Percentiles rank a stretch among this genome's conserved stretches.
These are phyloP conservation scores for Diaporthe ilicicola DNA, from an alignment of 2,329 filamentous ascomycete genomes.

Conservation along the genomic window DNA sequence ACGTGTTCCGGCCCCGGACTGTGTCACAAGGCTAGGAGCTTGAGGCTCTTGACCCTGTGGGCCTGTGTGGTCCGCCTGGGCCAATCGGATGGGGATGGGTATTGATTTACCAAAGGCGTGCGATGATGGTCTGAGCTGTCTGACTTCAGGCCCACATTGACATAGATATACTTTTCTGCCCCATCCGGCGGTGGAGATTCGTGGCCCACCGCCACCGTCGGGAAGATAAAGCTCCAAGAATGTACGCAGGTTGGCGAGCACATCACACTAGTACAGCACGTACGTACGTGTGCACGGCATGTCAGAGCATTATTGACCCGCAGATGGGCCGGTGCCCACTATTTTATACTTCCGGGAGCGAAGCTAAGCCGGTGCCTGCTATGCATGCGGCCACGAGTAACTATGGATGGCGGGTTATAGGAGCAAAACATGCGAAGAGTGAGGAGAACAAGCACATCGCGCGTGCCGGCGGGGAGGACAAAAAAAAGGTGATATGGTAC, in stretches of 20 bases:
- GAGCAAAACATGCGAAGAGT: not conserved
- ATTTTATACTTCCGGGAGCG: slow-evolving; percentile 12
- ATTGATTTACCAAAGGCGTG: not conserved
- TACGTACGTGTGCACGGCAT: not conserved
- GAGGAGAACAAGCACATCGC: not conserved
- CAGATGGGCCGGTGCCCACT: slow-evolving; percentile 11
- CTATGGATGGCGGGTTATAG: not conserved
- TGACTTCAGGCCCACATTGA: not conserved
- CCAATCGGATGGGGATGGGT: not conserved
- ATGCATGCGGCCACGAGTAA: not conserved
- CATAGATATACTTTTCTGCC: not conserved
- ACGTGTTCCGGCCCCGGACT: no score
- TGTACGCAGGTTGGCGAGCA: not conserved
- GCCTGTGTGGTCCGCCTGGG: not conserved
- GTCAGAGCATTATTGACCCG: not conserved
- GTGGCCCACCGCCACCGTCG: slow-evolving; percentile 4
- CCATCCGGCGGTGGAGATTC: not conserved
- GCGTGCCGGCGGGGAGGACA: not conserved
- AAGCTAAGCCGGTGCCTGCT: not conserved
- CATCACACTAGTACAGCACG: not conserved
- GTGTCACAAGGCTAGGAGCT: not conserved
- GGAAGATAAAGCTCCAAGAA: not conserved
- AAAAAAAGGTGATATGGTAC: not conserved
- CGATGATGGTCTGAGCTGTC: not conserved
- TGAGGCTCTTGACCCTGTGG: not conserved